Conservation (phyloP, 2,329 filamentous ascomycete genomes). For the Dryadomyces quercivorus region DNA sequence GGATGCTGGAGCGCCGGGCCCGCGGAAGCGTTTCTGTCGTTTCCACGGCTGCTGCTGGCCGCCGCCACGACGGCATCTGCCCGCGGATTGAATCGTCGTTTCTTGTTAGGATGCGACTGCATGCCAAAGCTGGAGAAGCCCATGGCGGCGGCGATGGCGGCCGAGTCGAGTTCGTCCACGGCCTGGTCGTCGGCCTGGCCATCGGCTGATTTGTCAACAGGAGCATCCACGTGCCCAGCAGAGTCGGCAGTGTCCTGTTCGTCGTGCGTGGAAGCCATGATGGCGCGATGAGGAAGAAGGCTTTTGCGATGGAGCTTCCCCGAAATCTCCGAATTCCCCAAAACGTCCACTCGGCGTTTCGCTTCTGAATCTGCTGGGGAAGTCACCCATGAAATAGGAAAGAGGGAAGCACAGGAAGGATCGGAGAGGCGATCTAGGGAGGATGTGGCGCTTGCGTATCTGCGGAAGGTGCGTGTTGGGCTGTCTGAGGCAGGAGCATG, state of each 20-base stretch:
- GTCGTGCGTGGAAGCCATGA: background rate
- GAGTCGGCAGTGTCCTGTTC: background rate
- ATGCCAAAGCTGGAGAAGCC: conserved; percentile 62
- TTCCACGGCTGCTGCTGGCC: background rate
- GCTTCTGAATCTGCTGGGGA: background rate
- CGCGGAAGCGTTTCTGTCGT: background rate
- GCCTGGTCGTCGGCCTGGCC: conserved; percentile 6
- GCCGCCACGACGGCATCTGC: conserved; percentile 33
- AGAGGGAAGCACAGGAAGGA: no score
- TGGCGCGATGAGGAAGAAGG: no score
- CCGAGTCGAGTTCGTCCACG: conserved; percentile 22
- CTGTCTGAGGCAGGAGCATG: background rate
- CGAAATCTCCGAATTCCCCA: background rate
- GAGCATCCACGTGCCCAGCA: background rate
- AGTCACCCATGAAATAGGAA: no score
- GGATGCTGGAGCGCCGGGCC: conserved; percentile 10
- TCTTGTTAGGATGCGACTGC: conserved; percentile 42
- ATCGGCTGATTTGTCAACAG: background rate
- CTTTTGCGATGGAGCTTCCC: no score
- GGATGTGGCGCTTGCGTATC: no score
- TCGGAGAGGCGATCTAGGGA: no score
- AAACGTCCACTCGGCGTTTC: background rate
- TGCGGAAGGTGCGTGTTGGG: background rate
- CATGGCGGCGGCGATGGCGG: conserved; percentile 55
- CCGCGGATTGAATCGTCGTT: conserved; percentile 52